Percentiles rank a stretch among this genome's conserved stretches.
These are phyloP conservation scores for Phoma herbarum DNA, from an alignment of 2,329 filamentous ascomycete species.

Conservation along the genomic window DNA sequence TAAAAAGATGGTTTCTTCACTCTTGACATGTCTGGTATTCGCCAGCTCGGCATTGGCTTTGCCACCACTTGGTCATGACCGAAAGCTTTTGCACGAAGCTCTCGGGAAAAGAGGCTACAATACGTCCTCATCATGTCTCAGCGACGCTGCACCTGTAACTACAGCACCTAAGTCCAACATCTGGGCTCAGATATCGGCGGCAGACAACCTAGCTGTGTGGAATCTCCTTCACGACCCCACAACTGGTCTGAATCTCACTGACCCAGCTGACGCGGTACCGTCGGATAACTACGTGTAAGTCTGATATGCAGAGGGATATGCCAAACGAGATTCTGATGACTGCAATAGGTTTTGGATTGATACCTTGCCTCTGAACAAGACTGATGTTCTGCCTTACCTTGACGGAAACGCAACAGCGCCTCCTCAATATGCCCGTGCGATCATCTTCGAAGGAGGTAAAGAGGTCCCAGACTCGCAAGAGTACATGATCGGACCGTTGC, in stretches of 20 bases:
- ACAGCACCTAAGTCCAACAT: conserved; percentile 54
- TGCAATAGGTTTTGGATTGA: conserved; percentile 55
- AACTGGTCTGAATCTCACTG: conserved; percentile 58
- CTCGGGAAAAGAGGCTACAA: conserved; percentile 32
- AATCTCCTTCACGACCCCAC: conserved; percentile 54
- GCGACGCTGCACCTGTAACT: conserved; percentile 23
- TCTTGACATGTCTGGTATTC: background rate
- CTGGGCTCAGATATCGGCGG: conserved; percentile 54
- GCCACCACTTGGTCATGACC: conserved; percentile 30
- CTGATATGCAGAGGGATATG: background rate
- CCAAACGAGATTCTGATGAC: background rate
- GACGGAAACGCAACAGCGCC: conserved; percentile 50
- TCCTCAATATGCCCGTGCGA: conserved; percentile 56
- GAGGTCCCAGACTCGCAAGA: conserved; percentile 57
- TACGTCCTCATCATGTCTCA: conserved; percentile 22
- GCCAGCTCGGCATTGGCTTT: conserved; percentile 1
- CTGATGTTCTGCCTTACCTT: conserved; percentile 56
- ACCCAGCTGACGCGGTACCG: conserved; percentile 47
- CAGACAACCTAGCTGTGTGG: conserved; percentile 57
- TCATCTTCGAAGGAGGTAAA: conserved; percentile 58
- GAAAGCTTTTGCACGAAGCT: conserved; percentile 30
- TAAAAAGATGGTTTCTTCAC: background rate
- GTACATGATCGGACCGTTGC: conserved; percentile 59
- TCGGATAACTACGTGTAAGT: conserved; percentile 57
- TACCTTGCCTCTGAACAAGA: conserved; percentile 60